These are phyloP conservation scores for Daldinia sp. DNA, from an alignment of 2,329 filamentous ascomycete genomes.

Conservation along the genomic window DNA sequence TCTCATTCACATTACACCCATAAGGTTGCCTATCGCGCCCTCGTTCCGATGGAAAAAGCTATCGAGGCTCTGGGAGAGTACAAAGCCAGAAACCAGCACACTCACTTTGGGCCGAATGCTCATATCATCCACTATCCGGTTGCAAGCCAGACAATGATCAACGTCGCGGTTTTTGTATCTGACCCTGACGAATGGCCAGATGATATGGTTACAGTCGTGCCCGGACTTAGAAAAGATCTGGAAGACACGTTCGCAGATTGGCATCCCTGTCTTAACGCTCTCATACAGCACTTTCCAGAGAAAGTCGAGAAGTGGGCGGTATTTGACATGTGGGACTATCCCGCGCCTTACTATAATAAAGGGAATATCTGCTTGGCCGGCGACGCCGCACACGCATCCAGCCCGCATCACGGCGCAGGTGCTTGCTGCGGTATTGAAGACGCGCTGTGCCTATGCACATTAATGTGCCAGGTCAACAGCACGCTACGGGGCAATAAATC, in stretches of 20 bases:
- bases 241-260: constrained; percentile 37
- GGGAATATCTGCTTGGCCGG: constrained; percentile 42
- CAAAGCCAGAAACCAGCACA: constrained; percentile 44
- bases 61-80: constrained; percentile 58
- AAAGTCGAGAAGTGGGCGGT: constrained; percentile 46
- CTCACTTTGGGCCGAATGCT: constrained; percentile 43
- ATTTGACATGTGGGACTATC: constrained; percentile 45
- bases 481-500: constrained; percentile 10
- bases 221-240: constrained; percentile 39
- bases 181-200: constrained; percentile 44
- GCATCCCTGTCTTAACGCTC: constrained; percentile 37
- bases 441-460: constrained; percentile 57
- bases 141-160: constrained; percentile 44
- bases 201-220: constrained; percentile 33
- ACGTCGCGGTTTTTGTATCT: constrained; percentile 41
- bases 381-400: constrained; percentile 45
- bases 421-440: constrained; percentile 55
- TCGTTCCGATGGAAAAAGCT: constrained; percentile 63
- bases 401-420: constrained; percentile 44
- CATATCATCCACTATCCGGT: constrained; percentile 45
- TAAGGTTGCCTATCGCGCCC: constrained; percentile 64
- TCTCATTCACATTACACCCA: constrained; percentile 61
- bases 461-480: constrained; percentile 54
- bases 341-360: constrained; percentile 37
- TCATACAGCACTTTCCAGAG: constrained; percentile 42